Evolutionary conservation across 306 rosid species (phyloP).

Genomic region (Luffa aegyptiaca): DNA sequence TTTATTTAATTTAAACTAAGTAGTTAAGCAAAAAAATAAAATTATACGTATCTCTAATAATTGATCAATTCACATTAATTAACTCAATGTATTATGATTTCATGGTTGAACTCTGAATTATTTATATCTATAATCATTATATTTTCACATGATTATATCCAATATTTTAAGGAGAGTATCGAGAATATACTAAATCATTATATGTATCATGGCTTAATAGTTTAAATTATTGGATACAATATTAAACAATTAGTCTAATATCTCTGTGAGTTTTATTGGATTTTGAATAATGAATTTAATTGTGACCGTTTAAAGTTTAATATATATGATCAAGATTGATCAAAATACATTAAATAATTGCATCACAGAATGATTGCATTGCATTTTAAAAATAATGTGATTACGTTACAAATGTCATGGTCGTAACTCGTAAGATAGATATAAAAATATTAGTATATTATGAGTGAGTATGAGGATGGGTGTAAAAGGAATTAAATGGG

Average conservation of each 20-base stretch:
- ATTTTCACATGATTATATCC: neutral
- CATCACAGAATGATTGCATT: neutral
- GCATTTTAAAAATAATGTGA: neutral
- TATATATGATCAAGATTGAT: neutral
- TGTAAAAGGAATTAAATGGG: conserved; percentile 4
- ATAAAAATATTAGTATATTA: neutral
- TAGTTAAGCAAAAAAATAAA: neutral
- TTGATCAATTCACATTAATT: neutral
- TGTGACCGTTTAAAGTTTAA: neutral
- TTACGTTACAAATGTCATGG: neutral
- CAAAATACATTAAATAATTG: neutral
- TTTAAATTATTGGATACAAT: neutral
- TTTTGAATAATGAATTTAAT: neutral
- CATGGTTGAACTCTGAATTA: neutral
- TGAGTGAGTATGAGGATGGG: neutral
- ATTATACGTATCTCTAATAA: neutral
- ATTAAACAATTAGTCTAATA: neutral
- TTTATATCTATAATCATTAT: neutral
- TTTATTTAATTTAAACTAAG: neutral
- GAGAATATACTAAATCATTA: neutral
- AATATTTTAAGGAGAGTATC: neutral
- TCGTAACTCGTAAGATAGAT: neutral
- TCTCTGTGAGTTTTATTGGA: neutral
- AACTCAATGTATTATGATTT: neutral
- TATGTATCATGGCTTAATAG: neutral